Evolutionary conservation across 1,284 basidiomycete genomes (phyloP), one percentile per base, ranked within the genome.

Genomic region (Pseudozyma hubeiensis): DNA sequence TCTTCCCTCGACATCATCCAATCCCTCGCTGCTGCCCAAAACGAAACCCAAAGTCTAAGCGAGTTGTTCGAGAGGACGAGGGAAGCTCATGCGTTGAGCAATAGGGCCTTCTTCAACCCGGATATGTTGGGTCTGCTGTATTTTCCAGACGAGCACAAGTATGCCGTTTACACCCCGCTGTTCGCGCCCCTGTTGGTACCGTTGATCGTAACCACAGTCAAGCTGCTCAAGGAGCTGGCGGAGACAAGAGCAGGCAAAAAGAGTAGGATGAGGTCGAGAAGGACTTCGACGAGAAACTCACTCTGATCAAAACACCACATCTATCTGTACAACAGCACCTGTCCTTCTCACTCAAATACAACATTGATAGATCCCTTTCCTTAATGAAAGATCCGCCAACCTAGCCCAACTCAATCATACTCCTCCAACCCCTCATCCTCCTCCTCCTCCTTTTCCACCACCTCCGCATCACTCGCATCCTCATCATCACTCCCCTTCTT

Each of bases 71-170:
- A 86, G 44, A 87, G 89, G 72, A 91, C 92, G 1, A 87, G 89
- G 7, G 85, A 88, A 64, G 93, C 94, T 0, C 86, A 91, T 35
- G 88, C 87, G 0, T 87, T 92, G 39, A 90, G 94, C 3, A 95
- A 93, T 14, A 88, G 90, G 43, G 97, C 97, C 0, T 99, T 98
- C 87, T 99, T 97, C 86, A 93, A 94, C 84, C 97, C 95, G 0
- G 91, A 90, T 37, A 98, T 99, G 95, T 87, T 99, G 76, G 94
- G 92, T 7, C 85, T 97, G 80, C 87, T 99, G 29, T 99, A 99
- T 85, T 99, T 99, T 85, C 87, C 87, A 33, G 81, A 86, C 77
- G 76, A 78, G 49, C 83, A 77, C 75, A 87, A 87, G 30, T 84
- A 82, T 19, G 84, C 83, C 5, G 80, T 85, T 9, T 84, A 82